A percentile compares a stretch with the other conserved stretches of the same genome.
Evolutionary conservation across 2,329 filamentous ascomycete genomes (phyloP).

Genomic region (Xylaria sp.): DNA sequence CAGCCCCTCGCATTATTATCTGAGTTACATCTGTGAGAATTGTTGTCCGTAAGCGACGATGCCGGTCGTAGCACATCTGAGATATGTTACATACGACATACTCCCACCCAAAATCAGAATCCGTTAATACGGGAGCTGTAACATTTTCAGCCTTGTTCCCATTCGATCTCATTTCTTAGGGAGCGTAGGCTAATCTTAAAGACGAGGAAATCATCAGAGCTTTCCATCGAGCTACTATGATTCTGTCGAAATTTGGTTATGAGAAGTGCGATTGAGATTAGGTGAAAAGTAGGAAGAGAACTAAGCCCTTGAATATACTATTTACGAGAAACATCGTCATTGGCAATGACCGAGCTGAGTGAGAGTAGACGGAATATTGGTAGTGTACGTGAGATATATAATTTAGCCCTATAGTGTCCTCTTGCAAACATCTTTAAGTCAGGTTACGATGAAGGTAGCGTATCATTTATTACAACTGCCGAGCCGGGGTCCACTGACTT

Average conservation of each 20-base stretch:
- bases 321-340: not conserved
- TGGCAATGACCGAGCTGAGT: not conserved
- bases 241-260: not conserved
- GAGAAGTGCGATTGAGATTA: not conserved
- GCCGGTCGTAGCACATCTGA: too few species aligned
- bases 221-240: not conserved
- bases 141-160: not conserved
- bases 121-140: not conserved
- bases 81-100: not conserved
- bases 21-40: not conserved
- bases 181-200: not conserved
- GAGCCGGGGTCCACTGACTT: slow-evolving; percentile 12
- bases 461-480: slow-evolving; percentile 31
- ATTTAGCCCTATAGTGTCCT: not conserved
- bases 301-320: not conserved
- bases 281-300: not conserved
- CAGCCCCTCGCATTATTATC: not conserved
- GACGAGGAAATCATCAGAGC: not conserved
- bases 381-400: not conserved
- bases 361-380: not conserved
- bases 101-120: not conserved
- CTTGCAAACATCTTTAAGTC: not conserved
- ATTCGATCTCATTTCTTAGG: not conserved
- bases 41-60: not conserved
- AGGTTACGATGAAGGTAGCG: not conserved